phyloP scores from a whole-genome alignment of 495 filamentous ascomycete genomes.

The Neurospora sp. region DNA sequence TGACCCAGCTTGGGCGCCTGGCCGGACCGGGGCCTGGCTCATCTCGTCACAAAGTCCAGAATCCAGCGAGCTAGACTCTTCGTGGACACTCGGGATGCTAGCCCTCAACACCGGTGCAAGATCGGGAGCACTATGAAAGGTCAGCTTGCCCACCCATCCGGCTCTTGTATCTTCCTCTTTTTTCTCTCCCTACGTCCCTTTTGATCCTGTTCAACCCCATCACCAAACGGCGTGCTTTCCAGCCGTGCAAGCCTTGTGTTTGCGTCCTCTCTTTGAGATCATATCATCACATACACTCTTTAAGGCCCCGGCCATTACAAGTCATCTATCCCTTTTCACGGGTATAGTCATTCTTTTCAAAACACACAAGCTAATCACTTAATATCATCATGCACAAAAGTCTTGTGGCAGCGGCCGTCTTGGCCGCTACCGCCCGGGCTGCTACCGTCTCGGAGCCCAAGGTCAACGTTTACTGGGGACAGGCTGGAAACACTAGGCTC shows the following conservation, averaged over 20 bases:
- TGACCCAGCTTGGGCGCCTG: background rate
- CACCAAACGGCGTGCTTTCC: constrained; percentile 25
- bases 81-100: background rate
- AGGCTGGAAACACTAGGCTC: constrained; percentile 19
- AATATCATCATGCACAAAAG: constrained; percentile 8
- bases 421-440: constrained; percentile 21
- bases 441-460: constrained; percentile 1
- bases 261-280: constrained; percentile 36
- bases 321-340: constrained; percentile 6
- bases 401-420: constrained; percentile 24
- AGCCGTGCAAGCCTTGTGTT: constrained; percentile 33
- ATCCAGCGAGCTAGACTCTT: background rate
- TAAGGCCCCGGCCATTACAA: constrained; percentile 20
- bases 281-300: constrained; percentile 21
- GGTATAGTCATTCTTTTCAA: constrained; percentile 10
- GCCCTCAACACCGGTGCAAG: background rate
- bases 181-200: constrained; percentile 4
- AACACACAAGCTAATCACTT: background rate
- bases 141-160: constrained; percentile 4
- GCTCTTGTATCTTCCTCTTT: background rate
- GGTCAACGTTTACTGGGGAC: constrained; percentile 31
- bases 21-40: background rate
- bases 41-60: background rate
- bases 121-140: constrained; percentile 10
- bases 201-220: constrained; percentile 19